Base-by-base conservation (phyloP, 2,329 filamentous ascomycete genomes). In the Venturia effusa region DNA sequence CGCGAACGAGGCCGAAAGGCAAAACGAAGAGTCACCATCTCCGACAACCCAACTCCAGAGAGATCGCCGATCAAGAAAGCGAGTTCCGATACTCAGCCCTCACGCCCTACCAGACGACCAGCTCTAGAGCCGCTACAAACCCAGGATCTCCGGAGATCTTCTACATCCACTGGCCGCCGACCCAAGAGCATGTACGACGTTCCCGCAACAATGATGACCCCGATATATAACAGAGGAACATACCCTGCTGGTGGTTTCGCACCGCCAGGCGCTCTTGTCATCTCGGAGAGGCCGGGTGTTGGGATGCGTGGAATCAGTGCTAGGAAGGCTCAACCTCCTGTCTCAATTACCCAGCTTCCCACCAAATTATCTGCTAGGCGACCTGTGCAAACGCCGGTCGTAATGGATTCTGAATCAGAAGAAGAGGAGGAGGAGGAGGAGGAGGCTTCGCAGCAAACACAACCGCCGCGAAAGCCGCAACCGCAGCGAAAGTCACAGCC, bases 171-270 rank as follows among this genome's bases (percentile, higher is more conserved):
- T n/a, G 45, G 61, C 43, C 11, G 30, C 15, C 30, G 45, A 4
- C 61, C 61, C 5, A 40, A 37, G 19, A 63, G 61, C 30, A 63
- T 63, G 61, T 57, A 63, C 39, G 61, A 63, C 27, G 4, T 63
- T 1, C 48, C 30, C 30, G 17, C 61, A 40, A 32, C 27, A 7
- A 60, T 41, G 37, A 60, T 60, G 34, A 24, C 13, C 15, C 22
- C 59, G 3, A 41, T 60, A 22, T 24, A 40, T 4, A 32, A 15
- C 59, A 40, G 37, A 15, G 34, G 37, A 13, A 32, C 37, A 27
- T 60, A 60, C n/a, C 34, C 59, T n/a, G 34, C 40, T n/a, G 5
- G 4, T 17, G 59, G 59, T 2, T 32, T 19, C 27, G 22, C n/a
- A n/a, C 57, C 27, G 22, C 59, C 59, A 13, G 59, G 59, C 34